Evolutionary conservation across 192 early-diverging fungal species (phyloP).

Genomic region (Umbelopsis ramanniana): DNA sequence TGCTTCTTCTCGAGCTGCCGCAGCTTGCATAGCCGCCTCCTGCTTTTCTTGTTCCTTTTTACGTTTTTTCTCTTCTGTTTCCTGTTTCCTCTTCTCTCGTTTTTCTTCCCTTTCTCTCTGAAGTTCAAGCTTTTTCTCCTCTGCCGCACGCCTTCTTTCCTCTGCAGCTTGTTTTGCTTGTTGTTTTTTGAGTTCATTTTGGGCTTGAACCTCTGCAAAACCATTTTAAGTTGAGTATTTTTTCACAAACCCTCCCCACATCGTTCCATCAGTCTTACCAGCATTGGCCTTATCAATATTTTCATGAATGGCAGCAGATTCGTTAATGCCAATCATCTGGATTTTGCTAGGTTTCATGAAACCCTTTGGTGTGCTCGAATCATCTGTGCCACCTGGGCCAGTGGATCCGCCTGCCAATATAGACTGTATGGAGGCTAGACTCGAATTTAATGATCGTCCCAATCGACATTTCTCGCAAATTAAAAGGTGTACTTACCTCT

Average conservation of each 20-base stretch:
- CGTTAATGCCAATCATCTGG: constrained; percentile 35
- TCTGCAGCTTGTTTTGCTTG: constrained; percentile 24
- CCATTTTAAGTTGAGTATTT: not conserved
- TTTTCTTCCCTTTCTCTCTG: constrained; percentile 21
- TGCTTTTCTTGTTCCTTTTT: constrained; percentile 9
- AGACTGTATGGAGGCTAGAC: constrained; percentile 10
- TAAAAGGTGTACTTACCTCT: not conserved
- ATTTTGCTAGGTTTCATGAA: constrained; percentile 22
- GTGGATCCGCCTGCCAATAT: not conserved
- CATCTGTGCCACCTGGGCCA: not conserved
- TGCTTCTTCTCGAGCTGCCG: constrained; percentile 2
- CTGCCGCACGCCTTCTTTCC: not conserved
- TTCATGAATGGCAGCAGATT: constrained; percentile 27
- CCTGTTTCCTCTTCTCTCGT: constrained; percentile 1
- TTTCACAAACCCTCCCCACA: too few species aligned
- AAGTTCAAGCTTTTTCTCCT: constrained; percentile 15
- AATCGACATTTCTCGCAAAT: not conserved
- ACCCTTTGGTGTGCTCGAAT: constrained; percentile 26
- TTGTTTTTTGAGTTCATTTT: constrained; percentile 27
- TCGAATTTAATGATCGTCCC: not conserved
- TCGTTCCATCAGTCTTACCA: not conserved
- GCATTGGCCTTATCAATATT: constrained; percentile 20
- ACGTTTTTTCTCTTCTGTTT: constrained; percentile 15
- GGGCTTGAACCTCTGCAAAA: constrained; percentile 20
- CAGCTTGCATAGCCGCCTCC: constrained; percentile 11